Evolutionary conservation across 768 basidiomycete species (phyloP), one percentile per base, ranked within the genome.

Genomic region (Russula vinacea): DNA sequence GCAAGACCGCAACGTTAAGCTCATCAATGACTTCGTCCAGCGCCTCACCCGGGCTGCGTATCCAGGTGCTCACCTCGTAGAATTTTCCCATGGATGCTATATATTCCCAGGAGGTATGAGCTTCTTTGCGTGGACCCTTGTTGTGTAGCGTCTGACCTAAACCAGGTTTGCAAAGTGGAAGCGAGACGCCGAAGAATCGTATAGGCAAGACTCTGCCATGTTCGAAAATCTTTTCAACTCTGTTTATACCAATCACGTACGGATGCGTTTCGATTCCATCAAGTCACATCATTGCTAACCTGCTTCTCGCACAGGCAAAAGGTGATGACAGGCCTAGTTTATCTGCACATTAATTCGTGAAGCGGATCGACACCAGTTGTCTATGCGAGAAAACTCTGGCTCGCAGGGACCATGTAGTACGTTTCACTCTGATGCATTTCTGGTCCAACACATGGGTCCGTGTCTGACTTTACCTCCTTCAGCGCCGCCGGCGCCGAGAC

Each of bases 31-130:
- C 45, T 68, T 73, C 37, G 66, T 73, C 11, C 51, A 66, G 9
- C 71, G 76, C 10, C 59, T 78, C 17, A 73, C 74, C 16, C 68
- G 68, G 11, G 76, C 79, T 3, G 71, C 72, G 10, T 70, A 72
- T 40, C 78, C 78, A 42, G 79, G 79, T 2, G 70, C 72, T 33
- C 74, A 74, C 62, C 33, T 67, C 6, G 66, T 62, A 5, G 67
- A 67, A 19, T 67, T 68, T 67, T 62, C 51, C 66, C 66, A 13
- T 68, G 64, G 64, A 67, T 67, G 65, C 47, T 7, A 14, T 60
- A 66, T 22, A 66, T 66, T 29, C 66, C 65, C 16, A 64, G 65
- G 44, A 66, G 62, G 65, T 55, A 54, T 14, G 65, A 19, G 19
- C 17, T 24, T 22, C 14, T 9, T 17, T 2, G 24, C 37, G 24